phyloP scores from a whole-genome alignment of 2,329 filamentous ascomycete genomes.

The Ophiostoma perfectum region DNA sequence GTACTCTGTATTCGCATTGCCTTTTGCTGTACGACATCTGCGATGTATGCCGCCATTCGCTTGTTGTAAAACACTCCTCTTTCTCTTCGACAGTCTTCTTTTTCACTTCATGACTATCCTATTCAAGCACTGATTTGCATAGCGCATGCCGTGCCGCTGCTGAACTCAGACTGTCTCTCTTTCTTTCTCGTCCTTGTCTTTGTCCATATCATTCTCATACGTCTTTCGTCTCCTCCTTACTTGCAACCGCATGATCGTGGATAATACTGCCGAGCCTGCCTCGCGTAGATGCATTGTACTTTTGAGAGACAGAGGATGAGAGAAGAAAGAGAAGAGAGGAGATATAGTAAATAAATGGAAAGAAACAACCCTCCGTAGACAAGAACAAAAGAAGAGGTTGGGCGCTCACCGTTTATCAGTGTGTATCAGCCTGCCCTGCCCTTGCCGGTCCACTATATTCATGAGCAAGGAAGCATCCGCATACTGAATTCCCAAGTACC shows the following conservation, averaged over 20 bases:
- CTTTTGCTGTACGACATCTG: no score
- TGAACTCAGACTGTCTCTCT: slow-evolving; percentile 11
- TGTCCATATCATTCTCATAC: background rate
- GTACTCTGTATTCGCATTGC: no score
- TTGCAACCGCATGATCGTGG: background rate
- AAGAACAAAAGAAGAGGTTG: no score
- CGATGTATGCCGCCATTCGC: background rate
- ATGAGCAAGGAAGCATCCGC: no score
- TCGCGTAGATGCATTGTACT: background rate
- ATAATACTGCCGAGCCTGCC: background rate
- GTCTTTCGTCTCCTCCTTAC: background rate
- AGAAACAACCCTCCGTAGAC: no score
- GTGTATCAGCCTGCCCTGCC: no score
- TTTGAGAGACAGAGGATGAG: background rate
- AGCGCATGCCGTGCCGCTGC: slow-evolving; percentile 5
- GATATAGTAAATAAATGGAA: background rate
- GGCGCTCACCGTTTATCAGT: no score
- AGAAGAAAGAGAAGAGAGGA: background rate
- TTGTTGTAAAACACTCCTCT: background rate
- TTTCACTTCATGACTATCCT: background rate
- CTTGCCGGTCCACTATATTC: no score
- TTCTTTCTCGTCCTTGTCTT: background rate
- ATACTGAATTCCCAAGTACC: no score
- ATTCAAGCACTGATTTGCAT: background rate
- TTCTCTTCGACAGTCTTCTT: background rate